phyloP scores from a whole-genome alignment of 2,329 filamentous ascomycete genomes.

The Aspergillus luchuensis region DNA sequence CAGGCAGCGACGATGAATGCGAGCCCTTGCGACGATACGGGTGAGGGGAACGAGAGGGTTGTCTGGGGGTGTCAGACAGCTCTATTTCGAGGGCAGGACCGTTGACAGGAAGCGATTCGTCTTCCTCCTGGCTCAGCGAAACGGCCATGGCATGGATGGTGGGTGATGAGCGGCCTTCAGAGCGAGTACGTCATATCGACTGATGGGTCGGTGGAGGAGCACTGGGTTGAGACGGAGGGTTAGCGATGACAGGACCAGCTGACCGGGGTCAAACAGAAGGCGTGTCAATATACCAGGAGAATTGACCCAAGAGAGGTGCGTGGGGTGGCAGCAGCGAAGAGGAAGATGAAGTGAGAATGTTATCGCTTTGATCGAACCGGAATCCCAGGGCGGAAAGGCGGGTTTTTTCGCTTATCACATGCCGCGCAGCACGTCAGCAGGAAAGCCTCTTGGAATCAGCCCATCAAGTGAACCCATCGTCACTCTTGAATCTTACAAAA shows the following conservation, averaged over 20 bases:
- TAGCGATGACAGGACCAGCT: neutral
- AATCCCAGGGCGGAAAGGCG: constrained; percentile 15
- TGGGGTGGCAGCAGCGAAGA: neutral
- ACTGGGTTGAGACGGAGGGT: neutral
- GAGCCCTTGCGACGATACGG: constrained; percentile 65
- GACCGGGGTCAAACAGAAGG: neutral
- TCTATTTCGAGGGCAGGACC: constrained; percentile 23
- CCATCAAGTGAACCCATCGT: constrained; percentile 1
- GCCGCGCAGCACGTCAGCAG: constrained; percentile 11
- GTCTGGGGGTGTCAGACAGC: constrained; percentile 43
- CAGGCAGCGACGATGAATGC: constrained; percentile 52
- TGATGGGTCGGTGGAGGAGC: constrained; percentile 10
- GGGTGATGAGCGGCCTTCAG: constrained; percentile 19
- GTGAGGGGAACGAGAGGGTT: constrained; percentile 65
- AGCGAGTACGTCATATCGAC: constrained; percentile 33
- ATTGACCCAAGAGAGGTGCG: neutral
- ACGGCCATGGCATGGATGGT: constrained; percentile 37
- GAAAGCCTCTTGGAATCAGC: neutral
- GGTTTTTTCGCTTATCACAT: constrained; percentile 27
- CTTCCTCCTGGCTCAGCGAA: constrained; percentile 33
- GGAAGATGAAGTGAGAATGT: constrained; percentile 8
- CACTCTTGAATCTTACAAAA: no score
- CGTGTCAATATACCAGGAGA: neutral
- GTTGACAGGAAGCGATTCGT: constrained; percentile 26
- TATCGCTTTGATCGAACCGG: constrained; percentile 13